phyloP scores from a whole-genome alignment of 352 stramenopile genomes.

The Globisporangium nodosum region DNA sequence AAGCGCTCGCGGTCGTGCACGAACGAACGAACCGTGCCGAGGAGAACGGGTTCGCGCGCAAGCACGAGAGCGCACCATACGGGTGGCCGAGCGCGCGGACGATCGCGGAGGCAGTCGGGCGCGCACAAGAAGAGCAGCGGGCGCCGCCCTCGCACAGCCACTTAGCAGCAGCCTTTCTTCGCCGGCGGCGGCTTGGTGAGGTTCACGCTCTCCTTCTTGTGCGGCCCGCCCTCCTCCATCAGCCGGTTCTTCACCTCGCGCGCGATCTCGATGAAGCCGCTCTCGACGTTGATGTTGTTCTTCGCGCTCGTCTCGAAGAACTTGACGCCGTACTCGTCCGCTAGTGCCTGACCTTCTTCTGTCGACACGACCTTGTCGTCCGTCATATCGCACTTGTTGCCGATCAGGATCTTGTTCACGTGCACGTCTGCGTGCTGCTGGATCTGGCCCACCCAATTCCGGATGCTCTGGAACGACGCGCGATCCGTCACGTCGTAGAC shows the following conservation, averaged over 20 bases:
- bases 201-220: constrained; percentile 86
- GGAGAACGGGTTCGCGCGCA: neutral
- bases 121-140: neutral
- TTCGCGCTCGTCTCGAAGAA: constrained; percentile 95
- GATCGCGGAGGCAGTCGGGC: neutral
- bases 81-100: neutral
- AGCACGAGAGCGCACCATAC: neutral
- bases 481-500: constrained; percentile 98
- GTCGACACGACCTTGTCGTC: constrained; percentile 95
- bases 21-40: neutral
- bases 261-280: constrained; percentile 85
- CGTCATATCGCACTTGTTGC: constrained; percentile 99
- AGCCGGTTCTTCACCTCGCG: constrained; percentile 87
- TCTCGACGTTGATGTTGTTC: constrained; percentile 95
- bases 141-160: neutral
- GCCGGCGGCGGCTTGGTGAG: constrained; percentile 62
- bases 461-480: constrained; percentile 96
- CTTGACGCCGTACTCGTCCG: constrained; percentile 93
- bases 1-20: too few species aligned
- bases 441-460: constrained; percentile 97
- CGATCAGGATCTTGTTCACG: constrained; percentile 99
- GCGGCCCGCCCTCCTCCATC: constrained; percentile 82
- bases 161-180: constrained; percentile 88
- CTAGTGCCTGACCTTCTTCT: constrained; percentile 93
- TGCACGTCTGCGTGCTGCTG: constrained; percentile 98